Percentiles rank a stretch among this genome's conserved stretches.
These are phyloP conservation scores for Talaromyces islandicus DNA, from an alignment of 2,329 filamentous ascomycete genomes.

Conservation along the genomic window DNA sequence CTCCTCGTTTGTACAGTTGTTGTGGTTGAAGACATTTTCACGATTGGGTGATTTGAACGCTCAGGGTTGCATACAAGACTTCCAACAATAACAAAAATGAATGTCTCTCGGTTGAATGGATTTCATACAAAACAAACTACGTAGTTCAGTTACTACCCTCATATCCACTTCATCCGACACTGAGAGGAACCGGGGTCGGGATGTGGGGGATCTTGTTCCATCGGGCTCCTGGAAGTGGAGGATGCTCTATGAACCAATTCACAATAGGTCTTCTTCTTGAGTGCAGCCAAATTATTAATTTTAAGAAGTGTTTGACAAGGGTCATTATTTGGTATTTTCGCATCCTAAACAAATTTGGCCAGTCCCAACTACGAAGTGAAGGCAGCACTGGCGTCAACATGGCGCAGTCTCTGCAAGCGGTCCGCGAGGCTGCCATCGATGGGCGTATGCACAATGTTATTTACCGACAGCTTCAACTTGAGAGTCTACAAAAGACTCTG, in stretches of 20 bases:
- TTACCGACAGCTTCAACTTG: constrained; percentile 8
- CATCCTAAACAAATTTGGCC: not conserved
- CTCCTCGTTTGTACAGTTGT: not conserved
- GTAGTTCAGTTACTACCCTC: not conserved
- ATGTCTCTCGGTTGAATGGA: not conserved
- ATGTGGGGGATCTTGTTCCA: not conserved
- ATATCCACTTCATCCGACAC: not conserved
- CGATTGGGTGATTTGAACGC: not conserved
- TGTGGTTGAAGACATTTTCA: constrained; percentile 1
- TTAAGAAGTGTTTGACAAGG: not conserved
- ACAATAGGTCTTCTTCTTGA: not conserved
- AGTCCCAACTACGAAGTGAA: not conserved
- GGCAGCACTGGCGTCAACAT: not conserved
- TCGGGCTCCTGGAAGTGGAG: not conserved
- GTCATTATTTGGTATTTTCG: not conserved
- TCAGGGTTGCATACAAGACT: not conserved
- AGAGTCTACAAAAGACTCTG: constrained; percentile 7
- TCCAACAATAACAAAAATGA: not conserved
- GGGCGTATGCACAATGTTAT: constrained; percentile 7
- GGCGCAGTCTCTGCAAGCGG: constrained; percentile 1
- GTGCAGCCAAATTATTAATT: not conserved
- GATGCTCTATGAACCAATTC: not conserved
- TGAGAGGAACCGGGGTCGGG: not conserved
- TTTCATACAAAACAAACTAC: not conserved
- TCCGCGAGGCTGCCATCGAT: constrained; percentile 10